Percentiles rank a stretch among this genome's conserved stretches.
These are phyloP conservation scores for Fusarium hostae DNA, from an alignment of 2,329 filamentous ascomycete species.

Conservation along the genomic window DNA sequence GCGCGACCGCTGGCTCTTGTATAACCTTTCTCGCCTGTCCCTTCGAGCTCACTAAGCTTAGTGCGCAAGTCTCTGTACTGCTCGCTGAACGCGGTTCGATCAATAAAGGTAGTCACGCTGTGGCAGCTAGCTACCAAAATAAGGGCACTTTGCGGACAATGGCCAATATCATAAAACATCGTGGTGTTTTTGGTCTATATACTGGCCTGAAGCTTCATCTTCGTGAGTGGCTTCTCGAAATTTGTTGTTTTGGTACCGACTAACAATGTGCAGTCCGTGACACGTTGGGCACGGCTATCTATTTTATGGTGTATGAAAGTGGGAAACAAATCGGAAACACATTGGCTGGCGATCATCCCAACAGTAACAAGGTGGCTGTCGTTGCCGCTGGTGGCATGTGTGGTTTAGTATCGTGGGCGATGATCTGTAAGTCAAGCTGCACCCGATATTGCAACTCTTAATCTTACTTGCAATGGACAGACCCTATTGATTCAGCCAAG, in stretches of 20 bases:
- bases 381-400: constrained; percentile 82
- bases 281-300: constrained; percentile 84
- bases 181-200: constrained; percentile 79
- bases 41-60: constrained; percentile 90
- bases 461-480: constrained; percentile 48
- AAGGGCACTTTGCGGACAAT: constrained; percentile 82
- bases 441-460: not conserved
- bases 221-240: constrained; percentile 61
- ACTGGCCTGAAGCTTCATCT: constrained; percentile 84
- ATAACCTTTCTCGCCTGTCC: constrained; percentile 87
- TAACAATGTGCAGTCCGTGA: constrained; percentile 72
- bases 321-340: constrained; percentile 84
- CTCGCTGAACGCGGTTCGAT: constrained; percentile 63
- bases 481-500: constrained; percentile 84
- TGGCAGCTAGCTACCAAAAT: constrained; percentile 78
- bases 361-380: constrained; percentile 83
- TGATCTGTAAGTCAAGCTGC: constrained; percentile 73
- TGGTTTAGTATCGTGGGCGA: constrained; percentile 84
- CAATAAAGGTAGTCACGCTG: constrained; percentile 62
- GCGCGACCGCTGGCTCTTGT: constrained; percentile 80
- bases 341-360: constrained; percentile 74
- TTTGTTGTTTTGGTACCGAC: not conserved
- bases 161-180: constrained; percentile 78
- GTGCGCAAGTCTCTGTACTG: constrained; percentile 84
- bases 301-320: constrained; percentile 91